Base-by-base conservation (phyloP, 208 protist species). In the Acanthamoeba lenticulata region DNA sequence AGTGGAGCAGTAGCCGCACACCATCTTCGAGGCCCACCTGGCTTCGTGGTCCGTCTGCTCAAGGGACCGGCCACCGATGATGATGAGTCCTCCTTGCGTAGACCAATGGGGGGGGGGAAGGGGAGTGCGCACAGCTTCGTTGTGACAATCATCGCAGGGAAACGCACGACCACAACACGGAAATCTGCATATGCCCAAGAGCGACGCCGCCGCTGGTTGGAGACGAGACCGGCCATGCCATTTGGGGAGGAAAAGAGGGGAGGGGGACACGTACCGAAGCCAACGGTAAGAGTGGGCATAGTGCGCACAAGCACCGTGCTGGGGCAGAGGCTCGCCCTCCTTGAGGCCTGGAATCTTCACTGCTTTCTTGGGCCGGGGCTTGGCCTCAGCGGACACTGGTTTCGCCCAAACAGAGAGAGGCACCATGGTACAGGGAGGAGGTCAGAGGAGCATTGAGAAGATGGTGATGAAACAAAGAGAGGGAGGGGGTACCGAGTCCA, bases 91-190 rank as follows among this genome's bases (percentile, higher is more conserved):
- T 15, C 15, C 15, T n/a, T n/a, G 24, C 55, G 24, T n/a, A 62
- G 24, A 62, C 55, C 15, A 62, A 24, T 62, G 15, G 62, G 21
- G 24, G 29, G 21, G 32, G 29, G 19, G 24, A 21, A 72, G 32
- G 62, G 11, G 62, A 24, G 27, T 3, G n/a, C 74, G 32, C 24
- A 85, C 74, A 7, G 15, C 74, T 2, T 85, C 74, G 27, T 85
- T 85, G 74, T 85, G 74, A 38, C 74, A 85, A 21, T 85, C 74
- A 38, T 85, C 74, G 29, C 74, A 85, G 5, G 74, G 74, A 85
- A 85, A 85, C 6, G 74, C 74, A 2, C 44, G 38, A 13, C 74
- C 74, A 85, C 74, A 85, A 19, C 74, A 85, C 27, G 74, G 74
- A n/a, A 85, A 85, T 52, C 74, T 45, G 74, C n/a, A n/a, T n/a